Evolutionary conservation across 345 rosid species (phyloP).

Genomic region (Tarenaya hassleriana): DNA sequence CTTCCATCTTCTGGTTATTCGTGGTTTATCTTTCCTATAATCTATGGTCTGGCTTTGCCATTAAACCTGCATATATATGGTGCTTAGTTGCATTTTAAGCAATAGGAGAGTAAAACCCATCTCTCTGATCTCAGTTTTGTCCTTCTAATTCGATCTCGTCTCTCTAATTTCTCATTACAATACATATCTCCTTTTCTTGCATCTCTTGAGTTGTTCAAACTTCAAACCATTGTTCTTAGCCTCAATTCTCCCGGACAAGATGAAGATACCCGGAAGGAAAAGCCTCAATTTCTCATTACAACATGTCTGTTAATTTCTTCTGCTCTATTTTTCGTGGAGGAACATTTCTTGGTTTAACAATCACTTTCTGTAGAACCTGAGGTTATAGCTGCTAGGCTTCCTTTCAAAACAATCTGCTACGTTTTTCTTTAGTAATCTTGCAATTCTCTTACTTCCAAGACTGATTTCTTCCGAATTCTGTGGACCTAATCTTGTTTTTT

Average conservation of each 20-base stretch:
- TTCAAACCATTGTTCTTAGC: not conserved
- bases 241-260: not conserved
- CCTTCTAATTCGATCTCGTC: not conserved
- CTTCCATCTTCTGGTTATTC: conserved; percentile 4
- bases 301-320: too few relatives aligned
- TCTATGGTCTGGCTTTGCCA: conserved; percentile 12
- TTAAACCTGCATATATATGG: conserved; percentile 2
- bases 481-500: conserved; percentile 36
- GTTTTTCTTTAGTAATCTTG: not conserved
- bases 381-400: not conserved
- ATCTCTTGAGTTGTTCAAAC: not conserved
- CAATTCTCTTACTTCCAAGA: conserved; percentile 2
- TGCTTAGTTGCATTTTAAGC: conserved; percentile 27
- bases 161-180: not conserved
- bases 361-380: not conserved
- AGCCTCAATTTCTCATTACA: not conserved
- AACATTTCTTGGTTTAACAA: too few relatives aligned
- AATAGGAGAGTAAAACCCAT: conserved; percentile 9
- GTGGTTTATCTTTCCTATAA: conserved; percentile 6
- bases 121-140: conserved; percentile 7
- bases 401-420: not conserved
- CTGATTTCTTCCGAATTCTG: not conserved
- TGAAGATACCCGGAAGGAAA: too few relatives aligned
- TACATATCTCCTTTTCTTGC: not conserved
- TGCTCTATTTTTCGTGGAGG: too few relatives aligned